Evolutionary conservation across 257 asterid species (phyloP).

Genomic region (Gentiana dahurica): DNA sequence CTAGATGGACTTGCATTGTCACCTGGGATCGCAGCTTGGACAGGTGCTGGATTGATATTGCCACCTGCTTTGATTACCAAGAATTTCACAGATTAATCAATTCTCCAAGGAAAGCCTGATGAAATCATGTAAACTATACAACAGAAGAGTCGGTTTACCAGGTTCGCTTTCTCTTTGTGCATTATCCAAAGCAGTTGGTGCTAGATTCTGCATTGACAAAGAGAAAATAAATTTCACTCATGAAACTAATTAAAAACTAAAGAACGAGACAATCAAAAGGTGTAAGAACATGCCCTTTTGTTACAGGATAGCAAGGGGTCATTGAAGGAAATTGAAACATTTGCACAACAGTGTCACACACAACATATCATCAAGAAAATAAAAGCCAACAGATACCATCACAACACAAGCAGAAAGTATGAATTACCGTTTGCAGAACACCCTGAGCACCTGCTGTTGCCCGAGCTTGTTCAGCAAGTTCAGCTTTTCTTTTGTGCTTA

Average conservation of each 20-base stretch:
- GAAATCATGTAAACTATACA: neutral
- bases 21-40: constrained; percentile 33
- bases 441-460: constrained; percentile 33
- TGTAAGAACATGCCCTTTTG: too few relatives aligned
- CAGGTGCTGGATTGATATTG: constrained; percentile 24
- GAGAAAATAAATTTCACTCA: neutral
- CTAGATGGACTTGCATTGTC: constrained; percentile 53
- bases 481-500: constrained; percentile 86
- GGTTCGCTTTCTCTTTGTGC: constrained; percentile 28
- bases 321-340: neutral
- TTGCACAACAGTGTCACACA: too few relatives aligned
- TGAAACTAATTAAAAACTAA: too few relatives aligned
- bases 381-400: neutral
- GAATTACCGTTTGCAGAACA: constrained; percentile 28
- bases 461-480: constrained; percentile 63
- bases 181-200: constrained; percentile 14
- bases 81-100: neutral
- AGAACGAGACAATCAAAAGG: too few relatives aligned
- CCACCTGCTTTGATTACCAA: constrained; percentile 24
- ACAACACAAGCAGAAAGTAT: too few relatives aligned
- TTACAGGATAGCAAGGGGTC: neutral
- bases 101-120: neutral
- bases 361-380: too few relatives aligned
- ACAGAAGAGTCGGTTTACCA: constrained; percentile 20
- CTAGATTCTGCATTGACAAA: constrained; percentile 32